Conservation (phyloP, 2,329 filamentous ascomycete species). For the Fusarium euwallaceae region DNA sequence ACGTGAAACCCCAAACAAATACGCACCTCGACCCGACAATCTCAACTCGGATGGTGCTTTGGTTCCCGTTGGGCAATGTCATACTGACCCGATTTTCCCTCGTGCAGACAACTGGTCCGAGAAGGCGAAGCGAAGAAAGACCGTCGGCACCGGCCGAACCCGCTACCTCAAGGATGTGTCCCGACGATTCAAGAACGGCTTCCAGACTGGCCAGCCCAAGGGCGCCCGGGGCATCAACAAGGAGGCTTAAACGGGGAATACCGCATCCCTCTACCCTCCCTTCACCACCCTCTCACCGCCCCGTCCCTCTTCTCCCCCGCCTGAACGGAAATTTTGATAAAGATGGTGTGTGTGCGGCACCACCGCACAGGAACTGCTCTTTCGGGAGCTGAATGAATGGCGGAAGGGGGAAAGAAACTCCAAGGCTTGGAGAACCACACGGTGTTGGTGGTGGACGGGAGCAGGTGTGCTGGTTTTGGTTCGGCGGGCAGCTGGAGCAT, state of each 20-base stretch:
- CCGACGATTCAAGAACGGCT: conserved; percentile 97
- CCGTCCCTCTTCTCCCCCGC: conserved; percentile 21
- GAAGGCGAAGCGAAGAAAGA: conserved; percentile 99
- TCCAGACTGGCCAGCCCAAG: conserved; percentile 91
- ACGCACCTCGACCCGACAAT: conserved; percentile 20
- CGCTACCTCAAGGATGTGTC: conserved; percentile 93
- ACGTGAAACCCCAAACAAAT: conserved; percentile 63
- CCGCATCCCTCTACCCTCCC: conserved; percentile 34
- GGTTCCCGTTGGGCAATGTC: conserved; percentile 5
- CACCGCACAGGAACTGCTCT: conserved; percentile 17
- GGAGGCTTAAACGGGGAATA: conserved; percentile 50
- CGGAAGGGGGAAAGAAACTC: conserved; percentile 8
- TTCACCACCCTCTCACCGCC: conserved; percentile 29
- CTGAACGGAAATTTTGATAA: conserved; percentile 23
- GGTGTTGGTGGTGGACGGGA: conserved; percentile 32
- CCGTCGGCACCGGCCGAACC: conserved; percentile 96
- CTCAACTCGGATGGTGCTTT: conserved; percentile 12
- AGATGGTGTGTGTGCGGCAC: conserved; percentile 3
- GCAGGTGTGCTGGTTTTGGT: conserved; percentile 34
- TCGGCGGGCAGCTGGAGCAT: conserved; percentile 50
- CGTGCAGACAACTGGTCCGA: conserved; percentile 97
- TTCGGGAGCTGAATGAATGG: conserved; percentile 9
- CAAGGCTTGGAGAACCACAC: conserved; percentile 24
- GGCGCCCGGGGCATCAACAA: conserved; percentile 74
- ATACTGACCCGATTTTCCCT: conserved; percentile 33